Evolutionary conservation across 805 yeast genomes (phyloP).

Genomic region (Ogataea philodendri): DNA sequence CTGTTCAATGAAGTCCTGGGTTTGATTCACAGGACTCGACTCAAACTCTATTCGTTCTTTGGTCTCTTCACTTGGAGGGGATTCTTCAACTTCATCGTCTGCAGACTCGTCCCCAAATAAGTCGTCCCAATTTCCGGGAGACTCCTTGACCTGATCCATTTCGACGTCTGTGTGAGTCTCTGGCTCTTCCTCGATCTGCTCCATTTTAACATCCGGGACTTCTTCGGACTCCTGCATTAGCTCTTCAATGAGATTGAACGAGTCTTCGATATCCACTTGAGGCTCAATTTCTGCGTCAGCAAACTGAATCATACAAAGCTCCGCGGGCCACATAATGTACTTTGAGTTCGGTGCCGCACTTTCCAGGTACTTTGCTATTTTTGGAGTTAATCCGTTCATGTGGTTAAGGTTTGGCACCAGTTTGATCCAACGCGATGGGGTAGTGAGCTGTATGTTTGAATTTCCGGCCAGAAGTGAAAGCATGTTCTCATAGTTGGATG

Average conservation of each 20-base stretch:
- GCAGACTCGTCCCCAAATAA: slow-evolving; percentile 29
- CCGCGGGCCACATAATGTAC: slow-evolving; percentile 70
- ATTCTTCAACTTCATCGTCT: slow-evolving; percentile 14
- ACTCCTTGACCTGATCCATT: slow-evolving; percentile 14
- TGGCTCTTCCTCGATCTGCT: slow-evolving; percentile 1
- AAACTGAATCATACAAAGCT: slow-evolving; percentile 59
- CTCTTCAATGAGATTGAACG: slow-evolving; percentile 30
- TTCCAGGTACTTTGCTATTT: slow-evolving; percentile 52
- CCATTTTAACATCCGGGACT: slow-evolving; percentile 9
- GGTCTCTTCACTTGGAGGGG: slow-evolving; percentile 11
- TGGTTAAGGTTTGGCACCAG: slow-evolving; percentile 67
- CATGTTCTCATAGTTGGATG: slow-evolving; percentile 40
- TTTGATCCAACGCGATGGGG: slow-evolving; percentile 54
- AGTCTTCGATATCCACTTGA: slow-evolving; percentile 21
- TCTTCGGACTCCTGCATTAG: slow-evolving; percentile 25
- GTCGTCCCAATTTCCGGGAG: slow-evolving; percentile 32
- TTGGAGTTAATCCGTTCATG: slow-evolving; percentile 65
- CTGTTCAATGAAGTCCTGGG: slow-evolving; percentile 3
- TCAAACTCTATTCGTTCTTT: slow-evolving; percentile 4
- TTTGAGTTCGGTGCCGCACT: slow-evolving; percentile 39
- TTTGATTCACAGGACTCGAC: slow-evolving; percentile 10
- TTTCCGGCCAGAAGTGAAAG: slow-evolving; percentile 39
- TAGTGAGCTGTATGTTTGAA: slow-evolving; percentile 22
- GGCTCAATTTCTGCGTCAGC: slow-evolving; percentile 27
- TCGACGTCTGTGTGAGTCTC: slow-evolving; percentile 1